Percentiles rank a stretch among this genome's conserved stretches.
phyloP scores from a whole-genome alignment of 768 basidiomycete species.

The Hirschioporus abietinus region DNA sequence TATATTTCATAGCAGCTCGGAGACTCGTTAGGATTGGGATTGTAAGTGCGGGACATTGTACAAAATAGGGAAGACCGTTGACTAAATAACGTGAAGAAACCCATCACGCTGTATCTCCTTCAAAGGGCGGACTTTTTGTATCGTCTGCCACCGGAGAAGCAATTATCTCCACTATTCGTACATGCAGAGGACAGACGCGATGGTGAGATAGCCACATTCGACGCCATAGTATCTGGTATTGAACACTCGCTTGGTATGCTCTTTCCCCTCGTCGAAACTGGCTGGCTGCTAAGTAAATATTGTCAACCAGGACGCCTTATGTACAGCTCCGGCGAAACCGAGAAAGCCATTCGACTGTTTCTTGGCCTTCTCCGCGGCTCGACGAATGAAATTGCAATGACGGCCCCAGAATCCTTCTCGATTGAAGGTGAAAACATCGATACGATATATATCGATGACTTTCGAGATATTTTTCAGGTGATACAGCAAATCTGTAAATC shows the following conservation, averaged over 20 bases:
- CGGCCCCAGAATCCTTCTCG: not conserved
- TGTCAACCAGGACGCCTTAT: constrained; percentile 64
- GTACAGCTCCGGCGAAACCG: constrained; percentile 85
- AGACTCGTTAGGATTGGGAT: constrained; percentile 80
- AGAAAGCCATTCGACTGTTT: constrained; percentile 73
- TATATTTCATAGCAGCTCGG: constrained; percentile 75
- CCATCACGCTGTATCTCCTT: constrained; percentile 77
- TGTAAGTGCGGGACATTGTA: constrained; percentile 39
- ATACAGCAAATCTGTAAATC: not conserved
- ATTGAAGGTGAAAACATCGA: constrained; percentile 32
- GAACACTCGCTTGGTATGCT: constrained; percentile 71
- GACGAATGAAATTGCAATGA: constrained; percentile 7
- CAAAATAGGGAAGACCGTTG: constrained; percentile 5
- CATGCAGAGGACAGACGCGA: constrained; percentile 54
- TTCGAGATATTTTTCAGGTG: constrained; percentile 75
- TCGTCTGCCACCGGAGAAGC: constrained; percentile 42
- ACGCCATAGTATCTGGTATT: constrained; percentile 63
- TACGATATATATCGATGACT: constrained; percentile 80
- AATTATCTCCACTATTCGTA: constrained; percentile 78
- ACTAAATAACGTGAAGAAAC: constrained; percentile 51
- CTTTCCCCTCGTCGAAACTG: not conserved
- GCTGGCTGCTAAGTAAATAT: constrained; percentile 6
- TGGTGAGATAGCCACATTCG: constrained; percentile 40
- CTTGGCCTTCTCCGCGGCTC: constrained; percentile 60
- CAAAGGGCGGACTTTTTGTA: constrained; percentile 66